These are phyloP conservation scores for Quercus tomentella DNA, from an alignment of 331 rosid species.

Conservation along the genomic window DNA sequence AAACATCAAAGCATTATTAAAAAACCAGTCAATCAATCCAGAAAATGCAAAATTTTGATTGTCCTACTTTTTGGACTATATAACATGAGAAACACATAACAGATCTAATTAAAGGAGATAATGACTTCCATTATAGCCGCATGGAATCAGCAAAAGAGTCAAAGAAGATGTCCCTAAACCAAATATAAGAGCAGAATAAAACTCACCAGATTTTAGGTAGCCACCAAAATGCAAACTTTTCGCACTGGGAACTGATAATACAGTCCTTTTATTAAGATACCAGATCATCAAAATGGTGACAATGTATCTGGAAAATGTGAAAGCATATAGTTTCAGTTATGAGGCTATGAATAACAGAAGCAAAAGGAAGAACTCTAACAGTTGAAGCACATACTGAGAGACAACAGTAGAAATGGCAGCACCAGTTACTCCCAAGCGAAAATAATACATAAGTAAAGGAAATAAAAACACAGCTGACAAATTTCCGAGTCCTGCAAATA, in stretches of 20 bases:
- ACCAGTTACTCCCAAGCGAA: constrained; percentile 76
- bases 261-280: constrained; percentile 67
- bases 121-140: not conserved
- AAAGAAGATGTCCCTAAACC: not conserved
- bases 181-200: not conserved
- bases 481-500: constrained; percentile 79
- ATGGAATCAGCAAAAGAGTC: not conserved
- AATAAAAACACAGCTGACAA: constrained; percentile 68
- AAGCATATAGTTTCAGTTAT: constrained; percentile 23
- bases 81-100: not conserved
- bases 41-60: not conserved
- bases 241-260: constrained; percentile 76
- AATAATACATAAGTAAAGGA: constrained; percentile 74
- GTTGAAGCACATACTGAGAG: constrained; percentile 73
- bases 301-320: constrained; percentile 51
- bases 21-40: not conserved
- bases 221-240: constrained; percentile 75
- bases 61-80: not conserved
- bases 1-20: not conserved
- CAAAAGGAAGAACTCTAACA: constrained; percentile 5
- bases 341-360: constrained; percentile 4
- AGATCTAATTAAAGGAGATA: not conserved
- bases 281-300: constrained; percentile 77
- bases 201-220: constrained; percentile 78
- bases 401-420: constrained; percentile 89